Base-by-base conservation (phyloP, 768 basidiomycete genomes). In the Pleurotus citrinopileatus region DNA sequence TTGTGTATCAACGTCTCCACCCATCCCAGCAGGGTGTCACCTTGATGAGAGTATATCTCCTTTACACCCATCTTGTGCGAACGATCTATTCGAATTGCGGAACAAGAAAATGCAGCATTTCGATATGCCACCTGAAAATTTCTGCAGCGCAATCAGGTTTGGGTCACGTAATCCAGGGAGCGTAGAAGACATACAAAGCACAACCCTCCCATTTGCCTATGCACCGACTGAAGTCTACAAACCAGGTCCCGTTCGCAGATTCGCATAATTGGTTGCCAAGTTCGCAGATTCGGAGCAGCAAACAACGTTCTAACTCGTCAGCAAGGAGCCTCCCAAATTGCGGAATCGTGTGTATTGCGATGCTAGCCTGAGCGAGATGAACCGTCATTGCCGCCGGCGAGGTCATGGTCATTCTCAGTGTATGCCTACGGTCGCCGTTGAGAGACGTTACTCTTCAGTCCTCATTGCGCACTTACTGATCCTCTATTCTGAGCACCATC, bases 151-250 rank as follows among this genome's bases (percentile, higher is more conserved):
- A 32, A 29, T 54, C 13, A 51, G 32, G 7, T 34, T 34, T 34
- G 32, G 7, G 15, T 9, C 42, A 54, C 38, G 7, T 48, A 4
- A 34, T 12, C 13, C 26, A 9, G 28, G 12, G 3, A 12, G 19
- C 20, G 26, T 34, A 22, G 20, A 42, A 37, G 17, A 79, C 89
- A 66, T 61, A 91, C 90, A 91, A 57, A 17, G 86, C 82, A 58
- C 80, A 84, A 2, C 87, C 86, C 59, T 91, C 89, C 89, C 90
- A 91, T 61, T 87, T 76, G 5, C 87, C 90, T 20, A 92, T 80
- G 40, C 84, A 84, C 54, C 82, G 81, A 52, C 86, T 78, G 17
- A 81, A 64, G 60, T 93, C 90, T 22, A 91, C 82, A 57, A 92
- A 88, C 90, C 90, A 93, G 2, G 82, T 84, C 12, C 84, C 85